Base-by-base conservation (phyloP, 2,329 filamentous ascomycete genomes). In the Fusarium transvaalense region DNA sequence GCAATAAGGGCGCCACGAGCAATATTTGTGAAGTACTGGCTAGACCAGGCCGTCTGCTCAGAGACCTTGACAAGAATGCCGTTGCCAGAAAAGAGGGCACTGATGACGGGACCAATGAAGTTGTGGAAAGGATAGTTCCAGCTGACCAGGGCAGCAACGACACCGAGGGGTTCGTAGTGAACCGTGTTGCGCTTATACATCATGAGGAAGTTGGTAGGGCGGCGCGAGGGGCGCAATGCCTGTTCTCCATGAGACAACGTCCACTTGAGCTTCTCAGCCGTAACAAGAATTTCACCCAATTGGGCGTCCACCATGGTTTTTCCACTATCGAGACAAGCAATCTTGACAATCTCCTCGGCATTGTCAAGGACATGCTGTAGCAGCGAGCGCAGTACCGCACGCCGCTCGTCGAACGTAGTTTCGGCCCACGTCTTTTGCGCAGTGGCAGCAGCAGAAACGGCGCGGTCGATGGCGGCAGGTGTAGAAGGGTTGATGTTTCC, bases 61-160 rank as follows among this genome's bases (percentile, higher is more conserved):
- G 93, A 97, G 47, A 92, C 92, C 82, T 99, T 99, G 78, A 98
- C 91, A 41, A 99, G 85, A 69, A 98, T 91, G 52, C 89, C 93
- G 77, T 98, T 97, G 46, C 96, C 96, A 15, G 94, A 86, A 77
- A 98, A 98, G 51, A 98, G 86, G 17, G 92, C 90, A 71, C 92
- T 94, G 76, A 98, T 97, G 70, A 97, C 87, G 15, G 95, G 96
- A 0, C 92, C 93, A 46, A 98, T 88, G 67, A 98, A 85, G 80
- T 99, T 99, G 82, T 99, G 96, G 80, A 98, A 97, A 43, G 93
- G 90, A 77, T 94, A 98, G 82, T 99, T 99, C 96, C 96, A 99
- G 76, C 92, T 96, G 42, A 99, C 93, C 53, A 95, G 91, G 19
- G 96, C 95, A 13, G 93, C 91, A 8, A 99, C 92, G 35, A 99